phyloP scores from a whole-genome alignment of 108 stramenopile species.

The Skeletonema marinoi region DNA sequence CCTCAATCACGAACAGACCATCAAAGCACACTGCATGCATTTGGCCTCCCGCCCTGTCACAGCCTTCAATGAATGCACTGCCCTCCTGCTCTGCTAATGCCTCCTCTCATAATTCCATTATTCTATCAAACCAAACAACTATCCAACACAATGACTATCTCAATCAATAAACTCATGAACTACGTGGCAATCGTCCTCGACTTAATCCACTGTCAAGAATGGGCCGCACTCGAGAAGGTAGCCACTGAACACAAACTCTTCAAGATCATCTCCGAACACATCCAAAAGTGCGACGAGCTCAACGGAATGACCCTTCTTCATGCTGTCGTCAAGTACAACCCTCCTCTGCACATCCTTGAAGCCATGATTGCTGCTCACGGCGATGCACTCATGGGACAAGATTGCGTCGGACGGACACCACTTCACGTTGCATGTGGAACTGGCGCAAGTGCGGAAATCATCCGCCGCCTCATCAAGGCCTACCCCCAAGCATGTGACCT shows the following conservation, averaged over 20 bases:
- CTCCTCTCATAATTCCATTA: not conserved
- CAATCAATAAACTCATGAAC: not conserved
- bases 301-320: conserved; percentile 35
- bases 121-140: not conserved
- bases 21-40: no score
- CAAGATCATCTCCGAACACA: not conserved
- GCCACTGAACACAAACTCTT: not conserved
- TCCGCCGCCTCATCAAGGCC: conserved; percentile 50
- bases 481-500: conserved; percentile 60
- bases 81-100: no score
- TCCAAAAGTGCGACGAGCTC: conserved; percentile 6
- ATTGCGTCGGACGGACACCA: conserved; percentile 68
- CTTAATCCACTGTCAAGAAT: not conserved
- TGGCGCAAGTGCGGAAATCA: conserved; percentile 55
- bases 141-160: not conserved
- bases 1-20: no score
- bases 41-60: no score
- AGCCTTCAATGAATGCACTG: no score
- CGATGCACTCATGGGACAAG: conserved; percentile 52
- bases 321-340: conserved; percentile 22
- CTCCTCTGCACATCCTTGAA: conserved; percentile 37
- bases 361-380: conserved; percentile 59
- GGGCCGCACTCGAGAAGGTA: not conserved
- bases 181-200: not conserved
- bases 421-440: conserved; percentile 75